These are phyloP conservation scores for Fraxinus excelsior DNA, from an alignment of 257 asterid genomes.

Conservation along the genomic window DNA sequence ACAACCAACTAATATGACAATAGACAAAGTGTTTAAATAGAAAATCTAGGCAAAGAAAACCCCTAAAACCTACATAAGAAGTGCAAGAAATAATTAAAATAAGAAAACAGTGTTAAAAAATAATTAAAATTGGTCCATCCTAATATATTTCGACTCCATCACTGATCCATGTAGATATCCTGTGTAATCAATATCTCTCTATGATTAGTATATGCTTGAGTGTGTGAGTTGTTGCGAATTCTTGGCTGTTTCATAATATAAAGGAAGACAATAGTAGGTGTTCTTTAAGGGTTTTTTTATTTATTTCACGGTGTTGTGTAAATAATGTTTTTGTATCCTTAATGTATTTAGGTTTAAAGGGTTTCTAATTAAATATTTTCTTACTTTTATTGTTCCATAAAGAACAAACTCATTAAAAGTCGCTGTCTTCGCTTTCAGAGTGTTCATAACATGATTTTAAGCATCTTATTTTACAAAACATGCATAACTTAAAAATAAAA, in stretches of 20 bases:
- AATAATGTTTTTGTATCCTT: background rate
- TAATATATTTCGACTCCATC: background rate
- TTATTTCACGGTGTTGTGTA: background rate
- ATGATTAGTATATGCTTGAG: background rate
- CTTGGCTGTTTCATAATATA: too few species aligned
- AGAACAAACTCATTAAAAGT: background rate
- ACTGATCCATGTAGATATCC: background rate
- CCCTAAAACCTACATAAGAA: too few species aligned
- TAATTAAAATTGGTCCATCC: too few species aligned
- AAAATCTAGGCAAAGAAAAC: too few species aligned
- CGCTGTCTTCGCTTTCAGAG: background rate
- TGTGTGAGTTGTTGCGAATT: background rate
- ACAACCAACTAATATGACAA: too few species aligned
- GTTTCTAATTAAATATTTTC: background rate
- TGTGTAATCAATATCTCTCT: background rate
- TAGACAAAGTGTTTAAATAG: too few species aligned
- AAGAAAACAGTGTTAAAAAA: too few species aligned
- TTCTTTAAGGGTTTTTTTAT: too few species aligned
- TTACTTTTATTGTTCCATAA: background rate
- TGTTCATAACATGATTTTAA: background rate
- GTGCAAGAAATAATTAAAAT: too few species aligned
- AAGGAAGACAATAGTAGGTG: too few species aligned
- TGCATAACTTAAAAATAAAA: background rate
- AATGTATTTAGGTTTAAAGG: background rate
- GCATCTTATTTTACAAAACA: background rate